phyloP scores from a whole-genome alignment of 371 early-diverging fungal genomes.

The Mucor sp. region DNA sequence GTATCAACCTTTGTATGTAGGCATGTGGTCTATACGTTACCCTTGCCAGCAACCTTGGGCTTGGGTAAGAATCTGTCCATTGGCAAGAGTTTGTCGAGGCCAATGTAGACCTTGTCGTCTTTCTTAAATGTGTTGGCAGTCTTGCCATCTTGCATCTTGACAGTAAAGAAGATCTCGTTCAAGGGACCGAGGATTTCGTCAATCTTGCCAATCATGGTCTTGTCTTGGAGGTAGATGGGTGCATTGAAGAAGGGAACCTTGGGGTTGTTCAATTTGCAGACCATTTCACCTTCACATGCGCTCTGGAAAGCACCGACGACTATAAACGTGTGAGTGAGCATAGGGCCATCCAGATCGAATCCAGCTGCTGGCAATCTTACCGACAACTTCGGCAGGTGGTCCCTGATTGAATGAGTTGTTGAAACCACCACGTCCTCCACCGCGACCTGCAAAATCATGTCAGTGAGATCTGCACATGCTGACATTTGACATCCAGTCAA shows the following conservation, averaged over 20 bases:
- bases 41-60: constrained; percentile 75
- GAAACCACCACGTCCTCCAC: constrained; percentile 72
- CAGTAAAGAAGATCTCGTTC: constrained; percentile 96
- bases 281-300: constrained; percentile 97
- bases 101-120: constrained; percentile 92
- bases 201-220: constrained; percentile 98
- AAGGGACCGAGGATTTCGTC: constrained; percentile 99
- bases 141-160: constrained; percentile 93
- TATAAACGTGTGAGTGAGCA: constrained; percentile 13
- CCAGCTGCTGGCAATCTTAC: constrained; percentile 35
- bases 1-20: background rate
- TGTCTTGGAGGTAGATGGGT: constrained; percentile 95
- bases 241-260: constrained; percentile 99
- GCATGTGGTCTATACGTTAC: constrained; percentile 27
- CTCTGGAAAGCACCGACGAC: constrained; percentile 94
- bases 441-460: constrained; percentile 38
- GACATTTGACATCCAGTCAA: background rate
- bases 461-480: background rate
- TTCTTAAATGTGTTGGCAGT: constrained; percentile 88
- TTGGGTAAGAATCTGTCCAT: constrained; percentile 97
- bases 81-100: constrained; percentile 91
- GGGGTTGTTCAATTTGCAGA: constrained; percentile 88
- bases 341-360: background rate
- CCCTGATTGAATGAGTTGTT: constrained; percentile 68
- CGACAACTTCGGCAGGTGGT: constrained; percentile 78